Evolutionary conservation across 805 yeast genomes (phyloP).

Genomic region (Lipomyces spencermartinsiae): DNA sequence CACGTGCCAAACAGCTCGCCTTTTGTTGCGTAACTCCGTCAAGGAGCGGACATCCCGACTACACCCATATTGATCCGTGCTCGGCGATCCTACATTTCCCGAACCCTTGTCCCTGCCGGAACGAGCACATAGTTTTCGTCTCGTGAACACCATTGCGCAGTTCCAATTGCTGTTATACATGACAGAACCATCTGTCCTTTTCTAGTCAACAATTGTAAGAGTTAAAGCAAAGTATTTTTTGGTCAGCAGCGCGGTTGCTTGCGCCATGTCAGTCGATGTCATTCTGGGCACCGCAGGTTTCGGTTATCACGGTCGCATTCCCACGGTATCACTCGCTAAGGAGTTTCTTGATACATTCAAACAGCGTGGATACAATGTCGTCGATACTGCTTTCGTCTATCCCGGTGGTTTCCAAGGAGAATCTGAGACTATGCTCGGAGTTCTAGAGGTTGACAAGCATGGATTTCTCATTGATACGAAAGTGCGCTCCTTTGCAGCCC

Average conservation of each 20-base stretch:
- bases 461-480: constrained; percentile 34
- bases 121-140: too few relatives aligned
- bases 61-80: background rate
- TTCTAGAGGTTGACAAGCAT: constrained; percentile 15
- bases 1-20: too few relatives aligned
- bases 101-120: background rate
- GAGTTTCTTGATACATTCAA: constrained; percentile 31
- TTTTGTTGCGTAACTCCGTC: background rate
- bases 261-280: constrained; percentile 26
- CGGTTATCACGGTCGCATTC: constrained; percentile 36
- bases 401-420: constrained; percentile 37
- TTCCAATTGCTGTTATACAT: background rate
- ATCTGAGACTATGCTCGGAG: constrained; percentile 33
- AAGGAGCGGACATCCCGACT: background rate
- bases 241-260: constrained; percentile 3
- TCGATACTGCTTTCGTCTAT: constrained; percentile 36
- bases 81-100: background rate
- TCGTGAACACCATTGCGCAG: background rate
- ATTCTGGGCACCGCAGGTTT: constrained; percentile 39
- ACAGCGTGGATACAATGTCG: constrained; percentile 18
- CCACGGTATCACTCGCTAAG: constrained; percentile 28
- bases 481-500: constrained; percentile 28
- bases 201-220: background rate
- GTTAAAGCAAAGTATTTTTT: background rate
- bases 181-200: background rate